Conservation (phyloP, 176 grass and related monocot species). For the Oryza meridionalis region DNA sequence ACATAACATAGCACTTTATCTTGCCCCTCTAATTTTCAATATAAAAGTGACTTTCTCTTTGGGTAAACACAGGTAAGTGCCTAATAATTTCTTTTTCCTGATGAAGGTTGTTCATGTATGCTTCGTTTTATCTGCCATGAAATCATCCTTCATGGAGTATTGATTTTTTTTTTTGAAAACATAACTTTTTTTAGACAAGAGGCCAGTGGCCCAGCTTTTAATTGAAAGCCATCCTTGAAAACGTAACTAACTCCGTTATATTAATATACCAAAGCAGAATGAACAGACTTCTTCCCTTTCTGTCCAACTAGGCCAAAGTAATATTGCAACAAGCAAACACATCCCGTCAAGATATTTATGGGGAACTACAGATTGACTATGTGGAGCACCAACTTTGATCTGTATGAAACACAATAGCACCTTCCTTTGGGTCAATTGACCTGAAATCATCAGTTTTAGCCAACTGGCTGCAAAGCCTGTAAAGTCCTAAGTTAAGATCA, state of each 20-base stretch:
- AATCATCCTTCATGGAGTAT: neutral
- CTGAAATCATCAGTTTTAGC: neutral
- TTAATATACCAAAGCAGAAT: neutral
- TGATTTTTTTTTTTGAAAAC: neutral
- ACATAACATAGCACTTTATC: neutral
- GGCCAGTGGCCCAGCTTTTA: no score
- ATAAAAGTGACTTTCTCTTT: neutral
- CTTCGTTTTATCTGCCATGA: neutral
- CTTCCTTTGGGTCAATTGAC: neutral
- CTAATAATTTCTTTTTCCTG: neutral
- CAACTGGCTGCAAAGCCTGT: neutral
- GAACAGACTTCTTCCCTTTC: constrained; percentile 8
- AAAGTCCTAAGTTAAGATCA: constrained; percentile 27
- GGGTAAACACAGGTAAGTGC: neutral
- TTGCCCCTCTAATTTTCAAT: neutral
- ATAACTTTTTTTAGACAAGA: no score
- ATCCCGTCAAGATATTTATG: neutral
- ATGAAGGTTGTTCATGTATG: constrained; percentile 19
- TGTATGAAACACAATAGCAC: neutral
- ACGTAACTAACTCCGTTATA: neutral
- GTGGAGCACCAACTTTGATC: neutral
- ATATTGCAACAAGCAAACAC: neutral
- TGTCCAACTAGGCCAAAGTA: constrained; percentile 9
- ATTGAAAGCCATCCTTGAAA: no score
- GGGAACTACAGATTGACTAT: constrained; percentile 19